phyloP scores from a whole-genome alignment of 1,284 basidiomycete species.

The Athelia psychrophila region DNA sequence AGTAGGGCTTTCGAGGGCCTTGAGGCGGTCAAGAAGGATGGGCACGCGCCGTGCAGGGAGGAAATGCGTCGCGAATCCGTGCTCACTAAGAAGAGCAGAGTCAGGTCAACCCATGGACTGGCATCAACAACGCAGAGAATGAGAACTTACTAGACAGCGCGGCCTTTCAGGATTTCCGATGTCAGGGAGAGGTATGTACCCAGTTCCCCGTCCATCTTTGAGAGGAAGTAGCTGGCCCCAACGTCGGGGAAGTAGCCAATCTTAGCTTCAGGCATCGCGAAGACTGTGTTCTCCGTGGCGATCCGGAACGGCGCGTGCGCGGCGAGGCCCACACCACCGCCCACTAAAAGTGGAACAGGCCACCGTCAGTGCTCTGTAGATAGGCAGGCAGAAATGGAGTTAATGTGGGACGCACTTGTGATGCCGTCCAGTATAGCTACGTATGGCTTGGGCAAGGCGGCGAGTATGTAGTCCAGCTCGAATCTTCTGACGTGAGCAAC shows the following conservation, averaged over 20 bases:
- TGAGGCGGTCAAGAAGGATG: conserved; percentile 60
- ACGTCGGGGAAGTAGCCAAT: conserved; percentile 92
- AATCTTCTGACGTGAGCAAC: conserved; percentile 51
- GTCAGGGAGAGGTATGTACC: conserved; percentile 96
- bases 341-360: conserved; percentile 61
- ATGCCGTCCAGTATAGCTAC: conserved; percentile 89
- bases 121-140: conserved; percentile 7
- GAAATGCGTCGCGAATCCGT: conserved; percentile 90
- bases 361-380: conserved; percentile 1
- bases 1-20: conserved; percentile 55
- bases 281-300: conserved; percentile 89
- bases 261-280: conserved; percentile 98
- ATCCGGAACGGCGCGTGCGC: conserved; percentile 90
- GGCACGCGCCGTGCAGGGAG: conserved; percentile 76
- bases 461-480: conserved; percentile 85
- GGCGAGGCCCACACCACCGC: conserved; percentile 91
- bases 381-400: conserved; percentile 12
- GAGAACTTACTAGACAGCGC: conserved; percentile 76
- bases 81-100: conserved; percentile 51
- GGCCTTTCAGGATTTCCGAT: conserved; percentile 68
- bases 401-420: conserved; percentile 63
- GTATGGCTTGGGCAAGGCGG: conserved; percentile 82
- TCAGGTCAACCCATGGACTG: conserved; percentile 5
- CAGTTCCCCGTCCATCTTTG: conserved; percentile 87
- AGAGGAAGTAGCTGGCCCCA: conserved; percentile 88